Evolutionary conservation across 352 stramenopile genomes (phyloP), one percentile per base, ranked within the genome.

Genomic region (Globisporangium apiculatum): DNA sequence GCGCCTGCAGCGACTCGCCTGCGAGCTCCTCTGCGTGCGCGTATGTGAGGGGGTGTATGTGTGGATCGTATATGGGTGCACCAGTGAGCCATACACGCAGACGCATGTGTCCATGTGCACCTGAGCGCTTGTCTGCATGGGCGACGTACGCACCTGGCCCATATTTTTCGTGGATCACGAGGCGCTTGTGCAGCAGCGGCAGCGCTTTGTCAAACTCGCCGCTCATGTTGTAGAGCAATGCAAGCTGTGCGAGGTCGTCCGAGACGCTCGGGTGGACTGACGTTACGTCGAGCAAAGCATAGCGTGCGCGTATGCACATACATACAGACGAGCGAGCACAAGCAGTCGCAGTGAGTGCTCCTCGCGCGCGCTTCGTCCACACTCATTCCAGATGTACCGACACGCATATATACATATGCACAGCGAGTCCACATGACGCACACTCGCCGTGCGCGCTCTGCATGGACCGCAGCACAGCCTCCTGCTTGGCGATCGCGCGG

Each of bases 91-190:
- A 31, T 31, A 31, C 2, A 3, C 24, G 14, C 8, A 45, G 41
- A 5, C 10, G 8, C 1, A 24, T 5, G 45, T 12, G 45, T 9
- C 53, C 43, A 43, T 10, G 12, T 55, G 12, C 51, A 51, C 56
- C 24, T 45, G 40, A 37, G 15, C 18, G 11, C 7, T 43, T 43
- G 40, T 12, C 40, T 5, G 40, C 40, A 43, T 12, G 40, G 11
- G 40, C 7, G 7, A 43, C 40, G 8, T 8, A 57, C 36, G 35
- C 58, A 89, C 79, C 75, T 7, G 79, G 76, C 0, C 81, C 81
- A 58, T 77, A 84, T 60, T 91, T 91, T 55, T 91, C 81, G 61
- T 91, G 81, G 67, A 91, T 91, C 37, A 91, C 81, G n/a, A 91
- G 75, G 2, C 79, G 78, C 60, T 74, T 76, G 60, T 91, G 81